phyloP scores from a whole-genome alignment of 306 rosid species.

The Cicer yamashitae region DNA sequence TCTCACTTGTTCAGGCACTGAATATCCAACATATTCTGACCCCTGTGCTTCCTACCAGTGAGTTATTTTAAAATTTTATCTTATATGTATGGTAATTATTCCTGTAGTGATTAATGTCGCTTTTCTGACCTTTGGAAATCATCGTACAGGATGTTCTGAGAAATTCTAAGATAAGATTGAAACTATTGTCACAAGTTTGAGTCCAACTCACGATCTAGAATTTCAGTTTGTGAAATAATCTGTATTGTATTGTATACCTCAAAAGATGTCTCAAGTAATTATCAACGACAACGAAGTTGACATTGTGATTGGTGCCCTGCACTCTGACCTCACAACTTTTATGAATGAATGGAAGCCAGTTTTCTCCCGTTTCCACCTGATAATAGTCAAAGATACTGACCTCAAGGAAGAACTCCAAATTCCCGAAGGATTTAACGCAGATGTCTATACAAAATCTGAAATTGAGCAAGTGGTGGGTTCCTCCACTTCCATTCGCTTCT shows the following conservation, averaged over 20 bases:
- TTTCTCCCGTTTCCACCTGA: constrained; percentile 80
- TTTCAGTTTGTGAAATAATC: constrained; percentile 40
- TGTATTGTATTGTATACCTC: constrained; percentile 32
- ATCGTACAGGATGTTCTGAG: constrained; percentile 82
- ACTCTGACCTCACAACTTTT: constrained; percentile 68
- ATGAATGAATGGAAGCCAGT: constrained; percentile 84
- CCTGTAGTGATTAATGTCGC: constrained; percentile 14
- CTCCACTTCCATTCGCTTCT: constrained; percentile 65
- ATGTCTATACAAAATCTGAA: constrained; percentile 70
- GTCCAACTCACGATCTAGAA: constrained; percentile 30
- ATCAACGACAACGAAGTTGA: constrained; percentile 72
- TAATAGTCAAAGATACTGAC: constrained; percentile 86
- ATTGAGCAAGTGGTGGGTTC: constrained; percentile 75
- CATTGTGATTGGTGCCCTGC: constrained; percentile 87
- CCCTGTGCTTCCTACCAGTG: constrained; percentile 98
- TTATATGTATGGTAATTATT: constrained; percentile 24
- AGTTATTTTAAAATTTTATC: constrained; percentile 45
- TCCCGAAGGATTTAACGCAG: constrained; percentile 73
- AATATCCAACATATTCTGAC: constrained; percentile 71
- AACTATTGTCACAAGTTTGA: constrained; percentile 44
- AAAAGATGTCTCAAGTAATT: constrained; percentile 71
- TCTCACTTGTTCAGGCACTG: constrained; percentile 72
- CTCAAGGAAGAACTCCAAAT: constrained; percentile 75
- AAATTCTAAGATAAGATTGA: constrained; percentile 55
- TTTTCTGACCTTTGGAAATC: constrained; percentile 47